Evolutionary conservation across 2,329 filamentous ascomycete genomes (phyloP).

Genomic region (Phaeosphaeriaceae sp.): DNA sequence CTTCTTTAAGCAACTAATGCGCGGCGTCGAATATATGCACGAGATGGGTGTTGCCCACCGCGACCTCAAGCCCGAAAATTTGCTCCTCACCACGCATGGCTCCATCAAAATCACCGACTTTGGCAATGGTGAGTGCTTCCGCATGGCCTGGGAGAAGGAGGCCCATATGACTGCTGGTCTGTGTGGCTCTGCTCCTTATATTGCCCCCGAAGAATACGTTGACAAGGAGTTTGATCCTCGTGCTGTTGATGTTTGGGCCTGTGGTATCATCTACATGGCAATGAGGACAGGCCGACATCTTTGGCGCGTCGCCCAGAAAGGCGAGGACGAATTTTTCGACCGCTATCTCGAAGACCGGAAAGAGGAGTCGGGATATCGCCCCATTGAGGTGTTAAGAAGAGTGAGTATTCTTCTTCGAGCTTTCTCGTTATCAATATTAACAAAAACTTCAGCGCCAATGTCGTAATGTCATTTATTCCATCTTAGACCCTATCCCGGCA

Average conservation of each 20-base stretch:
- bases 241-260: conserved; percentile 98
- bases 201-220: conserved; percentile 93
- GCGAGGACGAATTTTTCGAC: conserved; percentile 96
- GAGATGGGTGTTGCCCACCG: conserved; percentile 99
- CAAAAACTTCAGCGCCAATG: conserved; percentile 75
- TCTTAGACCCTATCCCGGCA: conserved; percentile 90
- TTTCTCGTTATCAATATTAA: conserved; percentile 18
- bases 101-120: conserved; percentile 98
- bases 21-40: conserved; percentile 97
- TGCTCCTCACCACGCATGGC: conserved; percentile 90
- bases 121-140: conserved; percentile 98
- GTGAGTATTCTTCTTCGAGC: conserved; percentile 62
- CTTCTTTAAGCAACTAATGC: conserved; percentile 99
- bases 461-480: conserved; percentile 98
- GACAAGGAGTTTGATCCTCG: conserved; percentile 96
- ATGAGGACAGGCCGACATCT: conserved; percentile 96
- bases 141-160: conserved; percentile 99
- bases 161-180: conserved; percentile 97
- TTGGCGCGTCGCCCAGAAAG: conserved; percentile 95
- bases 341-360: conserved; percentile 91
- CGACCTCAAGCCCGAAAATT: conserved; percentile 95
- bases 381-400: conserved; percentile 92
- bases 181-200: conserved; percentile 96
- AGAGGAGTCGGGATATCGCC: conserved; percentile 93
- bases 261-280: conserved; percentile 99